Base-by-base conservation (phyloP, 768 basidiomycete species). In the Lentinula boryana region DNA sequence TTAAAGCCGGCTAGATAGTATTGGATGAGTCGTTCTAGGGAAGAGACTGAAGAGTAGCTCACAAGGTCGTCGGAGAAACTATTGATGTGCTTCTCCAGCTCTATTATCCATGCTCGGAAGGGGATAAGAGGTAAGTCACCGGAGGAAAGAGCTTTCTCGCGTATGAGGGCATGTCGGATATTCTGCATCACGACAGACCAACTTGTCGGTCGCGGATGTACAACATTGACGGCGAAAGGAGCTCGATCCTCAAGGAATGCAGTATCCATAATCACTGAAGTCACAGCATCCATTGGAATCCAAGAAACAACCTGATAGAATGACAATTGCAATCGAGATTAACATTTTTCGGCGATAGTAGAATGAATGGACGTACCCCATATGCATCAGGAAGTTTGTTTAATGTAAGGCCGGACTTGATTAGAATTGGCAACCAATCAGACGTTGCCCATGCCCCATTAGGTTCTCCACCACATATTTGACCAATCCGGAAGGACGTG, bases 361-460 rank as follows among this genome's bases (percentile, higher is more conserved):
- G 56, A n/a, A 62, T 18, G 35, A 6, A 15, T 27, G 21, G 15
- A 67, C 65, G 56, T 63, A 80, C 80, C 21, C 74, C 72, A 1
- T 65, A 56, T 0, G 70, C 66, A 23, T 63, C 60, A 6, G 74
- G 73, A 9, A 76, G 61, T 13, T 59, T 63, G 52, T 70, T 71
- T 7, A 75, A 56, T 48, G 62, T 58, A 53, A 71, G 27, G 53
- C 73, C 72, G 0, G 74, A 73, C 52, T 75, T 71, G 12, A 78
- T 69, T 3, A 82, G 66, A 38, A 74, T 71, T n/a, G 81, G 80
- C 32, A 82, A 63, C 82, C 81, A 83, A 50, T 82, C 79, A 0
- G 68, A 74, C 1, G 71, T 70, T 4, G 72, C 72, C 80, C 81
- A 82, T 0, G 73, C 73, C 27, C 80, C 80, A 10, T 70, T 70